phyloP scores from a whole-genome alignment of 345 rosid genomes.

The Eucalyptus decipiens region DNA sequence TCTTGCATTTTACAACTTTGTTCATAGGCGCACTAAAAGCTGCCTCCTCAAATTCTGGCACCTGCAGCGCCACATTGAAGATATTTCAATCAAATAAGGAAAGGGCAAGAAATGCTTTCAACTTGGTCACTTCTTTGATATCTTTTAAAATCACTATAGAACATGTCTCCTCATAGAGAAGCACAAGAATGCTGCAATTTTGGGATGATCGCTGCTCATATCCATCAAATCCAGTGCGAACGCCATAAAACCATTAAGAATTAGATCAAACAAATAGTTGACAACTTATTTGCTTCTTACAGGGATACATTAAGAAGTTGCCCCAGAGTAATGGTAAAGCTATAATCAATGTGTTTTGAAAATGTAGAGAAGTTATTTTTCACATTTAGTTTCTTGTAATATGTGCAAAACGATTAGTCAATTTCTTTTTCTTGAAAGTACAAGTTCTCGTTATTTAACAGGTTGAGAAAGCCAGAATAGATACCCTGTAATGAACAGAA shows the following conservation, averaged over 20 bases:
- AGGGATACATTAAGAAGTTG: neutral
- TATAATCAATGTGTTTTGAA: neutral
- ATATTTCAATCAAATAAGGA: neutral
- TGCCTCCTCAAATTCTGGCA: constrained; percentile 91
- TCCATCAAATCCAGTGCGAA: neutral
- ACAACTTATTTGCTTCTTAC: neutral
- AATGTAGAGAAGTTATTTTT: neutral
- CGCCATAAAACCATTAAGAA: neutral
- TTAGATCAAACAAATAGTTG: neutral
- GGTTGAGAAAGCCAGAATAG: neutral
- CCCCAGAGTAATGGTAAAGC: neutral
- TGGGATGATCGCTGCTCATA: neutral
- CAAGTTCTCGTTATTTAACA: neutral
- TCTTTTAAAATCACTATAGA: neutral
- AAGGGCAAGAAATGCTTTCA: neutral
- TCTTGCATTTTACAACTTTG: constrained; percentile 69
- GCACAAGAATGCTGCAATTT: neutral
- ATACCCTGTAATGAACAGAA: neutral
- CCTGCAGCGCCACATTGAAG: constrained; percentile 23
- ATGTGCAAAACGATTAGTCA: neutral
- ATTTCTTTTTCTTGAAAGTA: neutral
- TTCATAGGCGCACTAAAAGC: constrained; percentile 66
- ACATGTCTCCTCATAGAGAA: neutral
- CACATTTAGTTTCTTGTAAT: neutral
- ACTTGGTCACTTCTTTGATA: neutral